Base-by-base conservation (phyloP, 2,329 filamentous ascomycete genomes). In the Pleomassaria siparia region DNA sequence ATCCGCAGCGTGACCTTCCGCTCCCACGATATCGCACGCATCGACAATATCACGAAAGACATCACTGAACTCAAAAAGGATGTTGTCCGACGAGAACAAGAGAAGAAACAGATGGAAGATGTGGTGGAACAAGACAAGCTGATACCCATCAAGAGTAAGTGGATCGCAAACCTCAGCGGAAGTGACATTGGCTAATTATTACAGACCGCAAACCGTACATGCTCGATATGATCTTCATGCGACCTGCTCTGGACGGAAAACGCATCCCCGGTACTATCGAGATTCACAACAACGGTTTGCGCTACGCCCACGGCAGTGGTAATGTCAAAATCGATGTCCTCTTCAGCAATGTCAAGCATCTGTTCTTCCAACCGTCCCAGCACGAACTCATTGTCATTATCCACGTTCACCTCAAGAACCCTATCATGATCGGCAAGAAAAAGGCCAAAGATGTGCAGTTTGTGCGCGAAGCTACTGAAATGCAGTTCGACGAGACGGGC, bases 371-470 rank as follows among this genome's bases (percentile, higher is more conserved):
- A 72, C 94, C 95, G 22, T 97, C 91, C 64, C 88, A 91, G 61
- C 90, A 96, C 64, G 94, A 99, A 71, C 77, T 99, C 63, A 95
- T 99, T 58, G 95, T 99, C 57, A 89, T 99, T 62, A 96, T 99
- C 59, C 94, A 99, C 71, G 88, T 99, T 47, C 94, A 99, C 70
- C 82, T 99, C 41, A 96, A 96, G 75, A 95, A 96, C 53, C 94
- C 94, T 2, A 97, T 99, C 69, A 91, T 99, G 72, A 88, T 99
- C 54, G 94, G 94, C 51, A 97, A 96, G 80, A 95, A 95, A 77
- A 99, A 99, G 83, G 95, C 94, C 10, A 96, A 94, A 76, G 95
- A 99, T 69, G 88, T 99, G 1, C 95, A 99, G 62, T 99, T 99
- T 74, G 96, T 96, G 66, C 85, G 94, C 44, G 94, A 99, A 75